Evolutionary conservation across 768 basidiomycete species (phyloP).

Genomic region (Xerocomellus intermedius): DNA sequence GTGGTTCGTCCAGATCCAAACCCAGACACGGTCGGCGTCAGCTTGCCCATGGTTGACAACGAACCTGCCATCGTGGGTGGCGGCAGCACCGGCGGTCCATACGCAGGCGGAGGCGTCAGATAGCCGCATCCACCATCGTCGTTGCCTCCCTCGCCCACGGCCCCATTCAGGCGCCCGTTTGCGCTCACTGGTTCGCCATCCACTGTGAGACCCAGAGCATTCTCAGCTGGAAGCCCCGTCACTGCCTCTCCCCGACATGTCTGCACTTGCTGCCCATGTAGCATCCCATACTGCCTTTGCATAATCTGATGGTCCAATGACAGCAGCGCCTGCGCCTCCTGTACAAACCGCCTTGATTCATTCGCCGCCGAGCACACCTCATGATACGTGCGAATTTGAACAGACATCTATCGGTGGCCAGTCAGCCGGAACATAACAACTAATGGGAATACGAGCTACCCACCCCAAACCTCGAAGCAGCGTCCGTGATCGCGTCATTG

Average conservation of each 20-base stretch:
- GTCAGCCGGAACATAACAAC: background rate
- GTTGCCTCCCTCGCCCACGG: background rate
- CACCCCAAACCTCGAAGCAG: slow-evolving; percentile 30
- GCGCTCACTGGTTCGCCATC: background rate
- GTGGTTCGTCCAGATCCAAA: background rate
- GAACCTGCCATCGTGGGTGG: background rate
- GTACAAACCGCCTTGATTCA: slow-evolving; percentile 22
- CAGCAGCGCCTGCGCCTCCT: slow-evolving; percentile 20
- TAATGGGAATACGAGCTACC: background rate
- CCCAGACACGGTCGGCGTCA: background rate
- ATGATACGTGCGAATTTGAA: slow-evolving; percentile 55
- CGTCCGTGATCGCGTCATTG: slow-evolving; percentile 52
- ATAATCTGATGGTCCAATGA: slow-evolving; percentile 18
- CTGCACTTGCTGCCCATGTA: slow-evolving; percentile 4
- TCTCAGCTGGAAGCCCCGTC: background rate
- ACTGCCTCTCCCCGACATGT: background rate
- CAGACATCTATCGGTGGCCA: slow-evolving; percentile 34
- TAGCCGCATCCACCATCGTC: background rate
- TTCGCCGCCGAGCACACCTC: slow-evolving; percentile 41
- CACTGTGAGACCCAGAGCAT: slow-evolving; percentile 9
- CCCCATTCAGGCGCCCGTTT: background rate
- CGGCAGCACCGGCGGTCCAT: background rate
- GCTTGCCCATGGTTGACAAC: background rate
- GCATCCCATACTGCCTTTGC: slow-evolving; percentile 11
- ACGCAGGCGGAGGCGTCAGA: slow-evolving; percentile 6